Conservation (phyloP, 75 land plant genomes). For the Pseudotsuga menziesii region DNA sequence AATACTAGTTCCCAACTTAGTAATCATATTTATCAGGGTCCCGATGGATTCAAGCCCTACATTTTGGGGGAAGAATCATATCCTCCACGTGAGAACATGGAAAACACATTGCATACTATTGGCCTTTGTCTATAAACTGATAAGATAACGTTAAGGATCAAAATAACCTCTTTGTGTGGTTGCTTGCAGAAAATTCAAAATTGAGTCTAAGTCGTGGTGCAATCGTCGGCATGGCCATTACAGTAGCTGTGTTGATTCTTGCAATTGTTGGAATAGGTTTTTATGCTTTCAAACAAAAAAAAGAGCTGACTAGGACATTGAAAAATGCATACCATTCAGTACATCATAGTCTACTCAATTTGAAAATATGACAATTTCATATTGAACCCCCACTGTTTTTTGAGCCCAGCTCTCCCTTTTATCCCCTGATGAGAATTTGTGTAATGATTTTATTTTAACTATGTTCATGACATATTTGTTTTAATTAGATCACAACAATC, state of each 20-base stretch:
- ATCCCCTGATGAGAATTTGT: too few species aligned
- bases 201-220: not conserved
- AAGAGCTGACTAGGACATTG: conserved; percentile 37
- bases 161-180: too few species aligned
- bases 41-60: conserved; percentile 32
- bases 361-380: too few species aligned
- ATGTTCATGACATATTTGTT: too few species aligned
- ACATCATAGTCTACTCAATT: not conserved
- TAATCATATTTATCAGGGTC: conserved; percentile 42
- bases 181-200: too few species aligned
- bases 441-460: too few species aligned
- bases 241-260: conserved; percentile 30
- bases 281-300: conserved; percentile 60
- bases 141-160: too few species aligned
- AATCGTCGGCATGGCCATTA: conserved; percentile 52
- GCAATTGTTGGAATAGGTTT: conserved; percentile 28
- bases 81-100: conserved; percentile 29
- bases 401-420: too few species aligned
- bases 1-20: conserved; percentile 29
- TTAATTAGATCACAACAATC: too few species aligned
- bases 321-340: conserved; percentile 60
- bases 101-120: conserved; percentile 13
- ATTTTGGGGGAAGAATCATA: conserved; percentile 37
- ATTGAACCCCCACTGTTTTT: too few species aligned
- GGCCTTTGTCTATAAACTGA: not conserved